Percentiles rank a stretch among this genome's conserved stretches.
phyloP scores from a whole-genome alignment of 345 rosid species.

The Punica granatum region DNA sequence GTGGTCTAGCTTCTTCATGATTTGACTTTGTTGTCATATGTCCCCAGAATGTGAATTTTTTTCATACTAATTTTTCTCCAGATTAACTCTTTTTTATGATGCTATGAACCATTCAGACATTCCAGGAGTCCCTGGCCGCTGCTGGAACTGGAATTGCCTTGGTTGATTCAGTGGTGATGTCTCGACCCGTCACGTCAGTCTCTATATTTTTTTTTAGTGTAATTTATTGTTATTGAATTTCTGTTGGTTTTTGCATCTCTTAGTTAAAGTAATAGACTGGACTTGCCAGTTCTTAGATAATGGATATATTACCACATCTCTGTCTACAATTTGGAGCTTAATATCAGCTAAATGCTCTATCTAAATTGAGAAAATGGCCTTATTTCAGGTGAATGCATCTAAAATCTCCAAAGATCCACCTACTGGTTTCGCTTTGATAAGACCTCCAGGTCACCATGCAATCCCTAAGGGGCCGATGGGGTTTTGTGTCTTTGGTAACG shows the following conservation, averaged over 20 bases:
- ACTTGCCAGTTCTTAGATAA: background rate
- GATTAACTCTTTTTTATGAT: conserved; percentile 8
- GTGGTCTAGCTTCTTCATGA: background rate
- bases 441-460: conserved; percentile 96
- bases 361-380: background rate
- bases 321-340: background rate
- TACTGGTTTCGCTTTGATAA: conserved; percentile 77
- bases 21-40: background rate
- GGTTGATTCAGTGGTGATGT: conserved; percentile 98
- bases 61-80: background rate
- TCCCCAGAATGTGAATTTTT: background rate
- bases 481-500: conserved; percentile 89
- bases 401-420: conserved; percentile 49
- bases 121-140: conserved; percentile 77
- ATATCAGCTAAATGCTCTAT: background rate
- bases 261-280: background rate
- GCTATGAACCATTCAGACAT: conserved; percentile 50
- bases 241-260: background rate
- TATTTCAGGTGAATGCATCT: conserved; percentile 64
- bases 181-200: conserved; percentile 49
- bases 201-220: conserved; percentile 14
- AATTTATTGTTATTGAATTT: background rate
- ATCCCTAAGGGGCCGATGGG: conserved; percentile 96
- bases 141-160: conserved; percentile 93
- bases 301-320: background rate